These are phyloP conservation scores for Pyricularia sp. DNA, from an alignment of 2,329 filamentous ascomycete genomes.

Conservation along the genomic window DNA sequence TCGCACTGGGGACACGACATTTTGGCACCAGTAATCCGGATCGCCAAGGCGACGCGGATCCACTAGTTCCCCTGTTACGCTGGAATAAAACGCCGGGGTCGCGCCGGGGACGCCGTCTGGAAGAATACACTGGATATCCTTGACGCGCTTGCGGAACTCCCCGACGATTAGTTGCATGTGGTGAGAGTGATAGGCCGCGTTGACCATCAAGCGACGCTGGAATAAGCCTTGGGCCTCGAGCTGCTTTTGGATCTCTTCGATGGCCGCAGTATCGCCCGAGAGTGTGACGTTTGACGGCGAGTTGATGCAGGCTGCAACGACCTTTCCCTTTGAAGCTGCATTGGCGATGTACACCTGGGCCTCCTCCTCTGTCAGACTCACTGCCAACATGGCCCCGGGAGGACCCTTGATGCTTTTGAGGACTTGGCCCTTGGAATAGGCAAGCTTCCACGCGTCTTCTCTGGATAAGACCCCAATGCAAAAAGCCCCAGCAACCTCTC, in stretches of 20 bases:
- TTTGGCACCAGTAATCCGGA: constrained; percentile 17
- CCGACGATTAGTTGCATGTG: constrained; percentile 15
- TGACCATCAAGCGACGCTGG: constrained; percentile 15
- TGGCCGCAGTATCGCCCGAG: constrained; percentile 16
- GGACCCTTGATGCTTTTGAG: constrained; percentile 8
- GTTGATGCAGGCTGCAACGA: constrained; percentile 23
- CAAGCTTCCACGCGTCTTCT: constrained; percentile 11
- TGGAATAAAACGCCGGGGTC: too few relatives aligned
- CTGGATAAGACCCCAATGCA: constrained; percentile 11
- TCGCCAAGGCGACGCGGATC: constrained; percentile 3
- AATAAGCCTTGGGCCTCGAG: background rate
- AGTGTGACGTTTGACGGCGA: constrained; percentile 26
- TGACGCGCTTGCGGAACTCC: constrained; percentile 13
- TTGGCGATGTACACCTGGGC: constrained; percentile 15
- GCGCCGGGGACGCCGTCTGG: too few relatives aligned
- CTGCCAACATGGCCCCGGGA: constrained; percentile 34
- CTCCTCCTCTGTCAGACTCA: constrained; percentile 26
- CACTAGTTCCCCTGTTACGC: too few relatives aligned
- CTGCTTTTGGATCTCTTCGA: background rate
- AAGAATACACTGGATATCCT: background rate
- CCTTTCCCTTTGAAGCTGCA: constrained; percentile 11
- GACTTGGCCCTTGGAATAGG: constrained; percentile 12
- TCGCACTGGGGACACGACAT: constrained; percentile 16
- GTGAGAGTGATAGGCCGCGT: constrained; percentile 24
- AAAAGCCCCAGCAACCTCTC: constrained; percentile 17